A percentile compares a stretch with the other conserved stretches of the same genome.
Evolutionary conservation across 306 rosid genomes (phyloP).

Genomic region (Cotoneaster glaucophyllus): DNA sequence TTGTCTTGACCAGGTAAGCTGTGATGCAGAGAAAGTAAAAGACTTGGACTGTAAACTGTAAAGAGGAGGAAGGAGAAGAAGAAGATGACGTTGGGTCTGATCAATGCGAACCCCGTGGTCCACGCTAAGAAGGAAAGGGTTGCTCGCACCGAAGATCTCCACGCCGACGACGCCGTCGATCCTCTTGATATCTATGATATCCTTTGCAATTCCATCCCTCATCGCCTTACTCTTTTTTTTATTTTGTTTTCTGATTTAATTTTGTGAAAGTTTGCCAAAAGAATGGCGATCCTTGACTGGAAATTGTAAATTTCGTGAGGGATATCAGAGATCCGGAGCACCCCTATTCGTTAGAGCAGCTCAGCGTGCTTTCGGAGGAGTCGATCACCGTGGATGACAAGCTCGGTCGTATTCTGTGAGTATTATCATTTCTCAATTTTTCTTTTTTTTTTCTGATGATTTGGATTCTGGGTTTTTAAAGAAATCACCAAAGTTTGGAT

Average conservation of each 20-base stretch:
- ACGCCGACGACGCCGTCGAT: conserved; percentile 63
- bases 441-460: not conserved
- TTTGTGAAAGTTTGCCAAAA: not conserved
- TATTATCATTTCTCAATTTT: not conserved
- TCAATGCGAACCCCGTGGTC: conserved; percentile 92
- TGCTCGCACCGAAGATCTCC: conserved; percentile 65
- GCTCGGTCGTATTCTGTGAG: conserved; percentile 76
- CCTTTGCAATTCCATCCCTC: conserved; percentile 22
- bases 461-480: not conserved
- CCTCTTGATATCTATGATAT: conserved; percentile 96
- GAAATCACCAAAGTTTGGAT: not conserved
- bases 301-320: conserved; percentile 73
- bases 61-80: not conserved
- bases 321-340: conserved; percentile 99
- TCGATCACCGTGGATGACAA: conserved; percentile 88
- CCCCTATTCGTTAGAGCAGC: conserved; percentile 96
- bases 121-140: conserved; percentile 87
- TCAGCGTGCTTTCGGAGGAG: conserved; percentile 90
- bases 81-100: conserved; percentile 86
- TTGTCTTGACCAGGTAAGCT: not conserved
- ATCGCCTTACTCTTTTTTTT: not conserved
- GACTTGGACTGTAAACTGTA: not conserved
- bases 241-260: not conserved
- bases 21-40: not conserved
- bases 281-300: conserved; percentile 51